Evolutionary conservation across 148 eudicot genomes (phyloP).

Genomic region (Rhododendron molle): DNA sequence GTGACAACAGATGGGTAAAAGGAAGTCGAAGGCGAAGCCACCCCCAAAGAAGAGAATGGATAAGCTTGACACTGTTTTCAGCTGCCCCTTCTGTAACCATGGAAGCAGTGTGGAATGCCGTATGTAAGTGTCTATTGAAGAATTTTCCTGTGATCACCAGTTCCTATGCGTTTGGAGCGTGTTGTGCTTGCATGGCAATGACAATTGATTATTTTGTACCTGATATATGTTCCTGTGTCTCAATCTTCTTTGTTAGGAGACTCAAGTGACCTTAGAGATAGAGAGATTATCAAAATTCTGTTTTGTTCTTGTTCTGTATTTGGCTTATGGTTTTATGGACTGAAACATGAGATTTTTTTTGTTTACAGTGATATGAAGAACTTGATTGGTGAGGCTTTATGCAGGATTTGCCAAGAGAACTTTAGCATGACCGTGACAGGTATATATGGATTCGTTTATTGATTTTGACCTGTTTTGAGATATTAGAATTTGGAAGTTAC

Average conservation of each 20-base stretch:
- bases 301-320: background rate
- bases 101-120: conserved; percentile 85
- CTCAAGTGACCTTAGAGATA: background rate
- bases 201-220: background rate
- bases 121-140: conserved; percentile 43
- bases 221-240: background rate
- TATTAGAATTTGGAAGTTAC: too few species aligned
- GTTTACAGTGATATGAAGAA: conserved; percentile 70
- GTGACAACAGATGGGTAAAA: conserved; percentile 60
- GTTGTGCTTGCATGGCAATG: background rate
- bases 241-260: background rate
- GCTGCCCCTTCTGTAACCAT: conserved; percentile 92
- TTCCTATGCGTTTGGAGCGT: background rate
- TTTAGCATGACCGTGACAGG: conserved; percentile 71
- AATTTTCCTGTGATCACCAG: background rate
- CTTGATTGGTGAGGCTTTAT: conserved; percentile 68
- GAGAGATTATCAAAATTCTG: background rate
- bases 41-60: conserved; percentile 83
- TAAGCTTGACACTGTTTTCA: conserved; percentile 87
- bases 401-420: conserved; percentile 74
- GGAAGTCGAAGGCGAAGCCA: conserved; percentile 93
- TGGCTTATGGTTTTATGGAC: background rate
- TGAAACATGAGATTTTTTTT: background rate
- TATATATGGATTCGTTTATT: background rate
- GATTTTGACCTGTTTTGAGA: background rate